Percentiles rank a stretch among this genome's conserved stretches.
Evolutionary conservation across 1,284 basidiomycete species (phyloP).

Genomic region (Moesziomyces antarcticus): DNA sequence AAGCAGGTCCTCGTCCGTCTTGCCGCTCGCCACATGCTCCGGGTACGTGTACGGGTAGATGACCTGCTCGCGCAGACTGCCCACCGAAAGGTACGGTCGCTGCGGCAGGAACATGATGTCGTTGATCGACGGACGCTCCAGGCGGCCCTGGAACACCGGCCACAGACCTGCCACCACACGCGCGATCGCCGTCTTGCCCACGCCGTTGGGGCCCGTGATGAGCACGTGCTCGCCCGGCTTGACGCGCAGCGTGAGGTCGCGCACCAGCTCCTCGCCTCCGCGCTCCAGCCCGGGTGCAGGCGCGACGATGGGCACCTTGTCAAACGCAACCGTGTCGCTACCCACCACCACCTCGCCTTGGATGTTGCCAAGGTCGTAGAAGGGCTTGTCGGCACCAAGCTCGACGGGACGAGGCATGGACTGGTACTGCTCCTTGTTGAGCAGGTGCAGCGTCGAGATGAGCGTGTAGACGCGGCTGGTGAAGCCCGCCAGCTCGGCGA

Average conservation of each 20-base stretch:
- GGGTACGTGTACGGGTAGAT: constrained; percentile 68
- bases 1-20: constrained; percentile 78
- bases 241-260: constrained; percentile 78
- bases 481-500: constrained; percentile 91
- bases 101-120: constrained; percentile 91
- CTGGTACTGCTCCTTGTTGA: constrained; percentile 65
- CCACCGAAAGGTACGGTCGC: constrained; percentile 87
- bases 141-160: constrained; percentile 72
- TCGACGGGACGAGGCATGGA: constrained; percentile 58
- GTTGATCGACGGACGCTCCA: constrained; percentile 56
- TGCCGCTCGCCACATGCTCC: constrained; percentile 68
- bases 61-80: constrained; percentile 85
- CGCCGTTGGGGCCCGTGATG: constrained; percentile 84
- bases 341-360: constrained; percentile 64
- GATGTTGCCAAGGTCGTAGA: constrained; percentile 68
- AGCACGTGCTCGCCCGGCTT: constrained; percentile 86
- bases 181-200: constrained; percentile 93
- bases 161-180: constrained; percentile 90
- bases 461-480: constrained; percentile 90
- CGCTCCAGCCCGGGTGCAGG: constrained; percentile 73
- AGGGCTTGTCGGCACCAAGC: constrained; percentile 48
- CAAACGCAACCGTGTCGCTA: constrained; percentile 48
- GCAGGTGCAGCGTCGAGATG: constrained; percentile 80
- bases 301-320: constrained; percentile 77
- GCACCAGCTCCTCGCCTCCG: constrained; percentile 76